phyloP scores from a whole-genome alignment of 1,284 basidiomycete genomes.

The Heterobasidion parviporum region DNA sequence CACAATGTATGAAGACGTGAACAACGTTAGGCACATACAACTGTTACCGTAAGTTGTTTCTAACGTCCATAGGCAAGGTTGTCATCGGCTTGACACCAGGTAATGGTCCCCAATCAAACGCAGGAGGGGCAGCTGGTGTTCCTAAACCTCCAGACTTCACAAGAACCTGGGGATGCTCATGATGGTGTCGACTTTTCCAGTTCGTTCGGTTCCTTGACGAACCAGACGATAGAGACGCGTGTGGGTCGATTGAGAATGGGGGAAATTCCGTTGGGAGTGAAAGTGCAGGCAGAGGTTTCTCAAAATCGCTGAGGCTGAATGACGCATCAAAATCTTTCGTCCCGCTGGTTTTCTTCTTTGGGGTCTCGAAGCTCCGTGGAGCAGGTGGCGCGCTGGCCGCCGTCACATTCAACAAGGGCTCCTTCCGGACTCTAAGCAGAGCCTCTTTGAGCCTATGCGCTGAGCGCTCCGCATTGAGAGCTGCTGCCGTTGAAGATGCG shows the following conservation, averaged over 20 bases:
- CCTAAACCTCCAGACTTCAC: conserved; percentile 24
- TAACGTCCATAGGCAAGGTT: conserved; percentile 6
- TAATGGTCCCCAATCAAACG: conserved; percentile 62
- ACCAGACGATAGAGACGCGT: neutral
- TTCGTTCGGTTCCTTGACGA: neutral
- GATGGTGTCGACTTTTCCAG: conserved; percentile 23
- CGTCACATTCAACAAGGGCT: conserved; percentile 57
- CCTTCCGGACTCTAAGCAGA: conserved; percentile 48
- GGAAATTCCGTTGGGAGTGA: conserved; percentile 2
- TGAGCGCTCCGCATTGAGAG: conserved; percentile 69
- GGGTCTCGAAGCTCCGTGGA: conserved; percentile 31
- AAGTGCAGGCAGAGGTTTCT: neutral
- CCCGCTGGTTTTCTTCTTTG: conserved; percentile 14
- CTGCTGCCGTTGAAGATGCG: conserved; percentile 65
- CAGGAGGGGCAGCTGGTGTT: conserved; percentile 19
- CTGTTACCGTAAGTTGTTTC: neutral
- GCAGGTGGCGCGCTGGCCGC: conserved; percentile 32
- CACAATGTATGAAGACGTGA: too few relatives aligned
- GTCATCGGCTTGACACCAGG: conserved; percentile 22
- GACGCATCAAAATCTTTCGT: neutral
- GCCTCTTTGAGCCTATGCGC: conserved; percentile 63
- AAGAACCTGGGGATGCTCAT: conserved; percentile 33
- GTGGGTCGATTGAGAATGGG: neutral
- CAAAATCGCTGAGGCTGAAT: neutral
- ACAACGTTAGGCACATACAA: too few relatives aligned